Conservation (phyloP, 2,329 filamentous ascomycete species). For the Sclerotinia spermophila region DNA sequence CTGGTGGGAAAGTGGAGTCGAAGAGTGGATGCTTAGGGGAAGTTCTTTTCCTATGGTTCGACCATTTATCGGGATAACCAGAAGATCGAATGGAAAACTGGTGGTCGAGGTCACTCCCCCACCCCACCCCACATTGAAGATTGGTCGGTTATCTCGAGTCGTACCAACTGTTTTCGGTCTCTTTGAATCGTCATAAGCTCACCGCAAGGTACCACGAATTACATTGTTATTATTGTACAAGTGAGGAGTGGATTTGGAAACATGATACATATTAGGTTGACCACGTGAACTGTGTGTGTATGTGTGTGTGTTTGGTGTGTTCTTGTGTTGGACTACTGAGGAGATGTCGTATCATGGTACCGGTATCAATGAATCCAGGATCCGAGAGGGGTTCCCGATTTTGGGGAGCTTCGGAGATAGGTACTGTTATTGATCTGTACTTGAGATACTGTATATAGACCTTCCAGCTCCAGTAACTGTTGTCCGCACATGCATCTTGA, state of each 20-base stretch:
- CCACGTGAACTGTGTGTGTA: slow-evolving; percentile 5
- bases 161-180: slow-evolving; percentile 1
- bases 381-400: not conserved
- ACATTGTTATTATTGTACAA: not conserved
- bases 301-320: not conserved
- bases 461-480: slow-evolving; percentile 14
- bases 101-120: not conserved
- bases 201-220: slow-evolving; percentile 2
- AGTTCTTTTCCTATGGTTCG: not conserved
- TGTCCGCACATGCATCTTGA: slow-evolving; percentile 13
- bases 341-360: not conserved
- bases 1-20: slow-evolving; percentile 5
- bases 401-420: slow-evolving; percentile 1
- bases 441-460: not conserved
- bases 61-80: slow-evolving; percentile 5
- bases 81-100: slow-evolving; percentile 6
- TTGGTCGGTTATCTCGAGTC: not conserved
- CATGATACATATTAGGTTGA: not conserved
- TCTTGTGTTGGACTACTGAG: not conserved
- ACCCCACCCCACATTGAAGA: not conserved
- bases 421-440: not conserved
- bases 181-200: slow-evolving; percentile 9
- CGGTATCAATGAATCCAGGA: not conserved
- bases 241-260: not conserved
- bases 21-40: not conserved